phyloP scores from a whole-genome alignment of 2,329 filamentous ascomycete genomes.

The Aspergillus pseudotamarii region DNA sequence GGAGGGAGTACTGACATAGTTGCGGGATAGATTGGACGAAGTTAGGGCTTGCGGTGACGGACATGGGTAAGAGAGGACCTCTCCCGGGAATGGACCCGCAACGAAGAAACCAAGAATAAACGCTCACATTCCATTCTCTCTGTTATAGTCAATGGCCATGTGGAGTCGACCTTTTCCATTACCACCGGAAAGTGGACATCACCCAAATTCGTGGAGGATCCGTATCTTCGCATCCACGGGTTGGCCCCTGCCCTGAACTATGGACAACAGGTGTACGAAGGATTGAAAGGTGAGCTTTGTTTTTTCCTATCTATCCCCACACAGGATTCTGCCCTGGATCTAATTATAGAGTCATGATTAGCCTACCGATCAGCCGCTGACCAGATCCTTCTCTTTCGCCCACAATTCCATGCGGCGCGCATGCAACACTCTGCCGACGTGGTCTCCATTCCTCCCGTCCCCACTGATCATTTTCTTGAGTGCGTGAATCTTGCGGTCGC shows the following conservation, averaged over 20 bases:
- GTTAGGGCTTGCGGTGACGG: background rate
- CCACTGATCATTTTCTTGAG: conserved; percentile 30
- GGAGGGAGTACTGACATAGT: background rate
- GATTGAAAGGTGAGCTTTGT: conserved; percentile 44
- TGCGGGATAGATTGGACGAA: background rate
- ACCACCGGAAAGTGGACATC: conserved; percentile 45
- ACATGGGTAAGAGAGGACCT: background rate
- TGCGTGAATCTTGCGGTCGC: conserved; percentile 6
- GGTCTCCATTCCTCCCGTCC: conserved; percentile 36
- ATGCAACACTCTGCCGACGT: conserved; percentile 28
- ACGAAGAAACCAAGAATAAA: background rate
- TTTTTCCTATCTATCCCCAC: background rate
- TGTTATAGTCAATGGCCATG: conserved; percentile 2
- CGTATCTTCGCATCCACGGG: conserved; percentile 57
- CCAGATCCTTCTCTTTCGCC: conserved; percentile 38
- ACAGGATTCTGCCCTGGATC: background rate
- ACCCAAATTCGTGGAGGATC: conserved; percentile 55
- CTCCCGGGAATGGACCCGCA: background rate
- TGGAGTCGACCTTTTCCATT: background rate
- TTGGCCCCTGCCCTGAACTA: conserved; percentile 60
- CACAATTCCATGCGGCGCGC: conserved; percentile 32
- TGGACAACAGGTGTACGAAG: conserved; percentile 58
- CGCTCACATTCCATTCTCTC: background rate
- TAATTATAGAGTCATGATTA: conserved; percentile 7
- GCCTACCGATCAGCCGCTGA: conserved; percentile 21